A percentile compares a stretch with the other conserved stretches of the same genome.
Evolutionary conservation across 2,329 filamentous ascomycete genomes (phyloP).

Genomic region (Chaetoscypha palmicola): DNA sequence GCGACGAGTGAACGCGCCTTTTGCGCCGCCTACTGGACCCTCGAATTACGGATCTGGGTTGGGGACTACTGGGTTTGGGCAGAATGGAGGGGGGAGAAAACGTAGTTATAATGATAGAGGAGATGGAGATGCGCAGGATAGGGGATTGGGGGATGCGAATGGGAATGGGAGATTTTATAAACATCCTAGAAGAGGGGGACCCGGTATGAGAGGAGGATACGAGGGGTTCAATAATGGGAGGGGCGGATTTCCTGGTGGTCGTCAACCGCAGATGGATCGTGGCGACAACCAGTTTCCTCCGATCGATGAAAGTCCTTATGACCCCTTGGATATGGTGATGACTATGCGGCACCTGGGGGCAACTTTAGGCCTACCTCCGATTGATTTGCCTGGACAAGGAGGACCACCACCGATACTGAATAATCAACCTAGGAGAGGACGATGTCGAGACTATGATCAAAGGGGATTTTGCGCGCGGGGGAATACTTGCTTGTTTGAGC

Average conservation of each 20-base stretch:
- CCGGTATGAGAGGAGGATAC: slow-evolving; percentile 22
- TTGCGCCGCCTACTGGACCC: slow-evolving; percentile 26
- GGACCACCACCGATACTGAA: slow-evolving; percentile 8
- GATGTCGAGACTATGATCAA: slow-evolving; percentile 64
- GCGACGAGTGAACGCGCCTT: slow-evolving; percentile 19
- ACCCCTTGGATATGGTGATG: slow-evolving; percentile 55
- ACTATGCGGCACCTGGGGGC: slow-evolving; percentile 53
- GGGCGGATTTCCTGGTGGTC: slow-evolving; percentile 29
- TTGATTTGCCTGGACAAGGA: slow-evolving; percentile 25
- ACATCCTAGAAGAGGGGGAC: slow-evolving; percentile 48
- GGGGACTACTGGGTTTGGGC: slow-evolving; percentile 21
- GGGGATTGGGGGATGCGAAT: slow-evolving; percentile 24
- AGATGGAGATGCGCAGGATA: slow-evolving; percentile 33
- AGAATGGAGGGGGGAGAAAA: slow-evolving; percentile 37
- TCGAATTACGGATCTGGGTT: slow-evolving; percentile 12
- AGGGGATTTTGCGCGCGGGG: slow-evolving; percentile 67
- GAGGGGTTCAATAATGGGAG: slow-evolving; percentile 19
- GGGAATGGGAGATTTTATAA: slow-evolving; percentile 46
- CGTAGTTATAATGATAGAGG: slow-evolving; percentile 50
- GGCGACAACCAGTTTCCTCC: slow-evolving; percentile 23
- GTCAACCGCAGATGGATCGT: slow-evolving; percentile 18
- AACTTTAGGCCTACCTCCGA: slow-evolving; percentile 36
- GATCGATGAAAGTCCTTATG: slow-evolving; percentile 48
- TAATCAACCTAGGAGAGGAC: slow-evolving; percentile 24
- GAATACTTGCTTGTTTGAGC: slow-evolving; percentile 61